Conservation (phyloP, 2,329 filamentous ascomycete species). For the Myriosclerotinia curreyana region DNA sequence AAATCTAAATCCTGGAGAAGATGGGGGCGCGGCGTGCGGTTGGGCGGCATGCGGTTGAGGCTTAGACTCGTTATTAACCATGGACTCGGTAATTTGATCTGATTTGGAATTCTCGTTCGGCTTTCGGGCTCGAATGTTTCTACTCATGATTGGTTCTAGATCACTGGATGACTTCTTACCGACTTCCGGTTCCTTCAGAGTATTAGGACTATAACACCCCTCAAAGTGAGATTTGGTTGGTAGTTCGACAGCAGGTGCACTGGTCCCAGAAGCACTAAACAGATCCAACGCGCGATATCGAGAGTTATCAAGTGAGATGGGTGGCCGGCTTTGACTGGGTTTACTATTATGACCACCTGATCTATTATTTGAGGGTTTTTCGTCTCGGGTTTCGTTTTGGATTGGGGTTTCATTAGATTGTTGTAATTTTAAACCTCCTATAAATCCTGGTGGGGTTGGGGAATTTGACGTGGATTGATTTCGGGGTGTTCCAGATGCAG, state of each 20-base stretch:
- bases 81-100: not conserved
- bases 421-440: conserved; percentile 38
- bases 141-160: conserved; percentile 17
- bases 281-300: conserved; percentile 16
- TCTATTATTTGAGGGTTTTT: conserved; percentile 8
- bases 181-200: not conserved
- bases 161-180: not conserved
- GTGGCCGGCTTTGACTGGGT: conserved; percentile 12
- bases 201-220: conserved; percentile 1
- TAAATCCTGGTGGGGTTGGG: conserved; percentile 29
- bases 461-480: conserved; percentile 10
- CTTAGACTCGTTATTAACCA: conserved; percentile 1
- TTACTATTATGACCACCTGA: not conserved
- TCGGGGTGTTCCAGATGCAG: conserved; percentile 1
- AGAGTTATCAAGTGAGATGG: conserved; percentile 16
- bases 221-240: not conserved
- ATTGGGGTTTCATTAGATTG: conserved; percentile 30
- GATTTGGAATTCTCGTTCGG: not conserved
- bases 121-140: conserved; percentile 10
- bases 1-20: conserved; percentile 20
- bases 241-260: not conserved
- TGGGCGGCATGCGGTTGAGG: not conserved
- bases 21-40: no score
- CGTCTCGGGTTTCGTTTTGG: conserved; percentile 24
- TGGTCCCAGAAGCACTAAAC: not conserved